Conservation (phyloP, 768 basidiomycete genomes). For the Lentinus brumalis region DNA sequence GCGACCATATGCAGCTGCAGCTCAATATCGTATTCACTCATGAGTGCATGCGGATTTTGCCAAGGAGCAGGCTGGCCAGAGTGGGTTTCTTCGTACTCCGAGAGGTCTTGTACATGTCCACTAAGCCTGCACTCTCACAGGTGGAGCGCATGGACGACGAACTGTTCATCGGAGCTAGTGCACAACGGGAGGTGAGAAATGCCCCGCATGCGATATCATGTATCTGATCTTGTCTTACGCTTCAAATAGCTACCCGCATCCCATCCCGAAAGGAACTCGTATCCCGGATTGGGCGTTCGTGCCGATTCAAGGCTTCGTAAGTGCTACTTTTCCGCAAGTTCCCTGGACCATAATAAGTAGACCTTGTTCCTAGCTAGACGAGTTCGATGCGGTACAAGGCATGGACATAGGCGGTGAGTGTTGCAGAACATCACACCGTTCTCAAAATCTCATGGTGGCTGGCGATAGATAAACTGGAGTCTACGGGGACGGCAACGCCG, state of each 20-base stretch:
- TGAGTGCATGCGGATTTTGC: conserved; percentile 54
- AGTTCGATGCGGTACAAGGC: neutral
- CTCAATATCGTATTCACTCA: conserved; percentile 53
- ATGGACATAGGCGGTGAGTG: neutral
- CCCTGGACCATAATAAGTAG: neutral
- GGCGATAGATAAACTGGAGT: neutral
- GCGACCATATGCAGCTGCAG: conserved; percentile 53
- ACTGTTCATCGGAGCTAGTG: neutral
- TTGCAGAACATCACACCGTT: too few relatives aligned
- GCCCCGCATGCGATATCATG: too few relatives aligned
- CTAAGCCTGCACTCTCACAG: neutral
- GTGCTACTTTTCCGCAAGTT: neutral
- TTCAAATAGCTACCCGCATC: neutral
- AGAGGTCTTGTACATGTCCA: neutral
- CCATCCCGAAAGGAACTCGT: conserved; percentile 1
- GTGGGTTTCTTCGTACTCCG: neutral
- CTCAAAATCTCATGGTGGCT: neutral
- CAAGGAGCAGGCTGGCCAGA: conserved; percentile 32
- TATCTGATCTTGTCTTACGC: neutral
- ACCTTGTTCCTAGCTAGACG: neutral
- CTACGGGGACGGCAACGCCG: neutral
- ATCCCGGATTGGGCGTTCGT: conserved; percentile 7
- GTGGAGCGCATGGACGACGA: conserved; percentile 2
- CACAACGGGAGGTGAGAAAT: conserved; percentile 1
- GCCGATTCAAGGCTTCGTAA: conserved; percentile 1